phyloP scores from a whole-genome alignment of 2,329 filamentous ascomycete species.

The Phaeosphaeriaceae sp. region DNA sequence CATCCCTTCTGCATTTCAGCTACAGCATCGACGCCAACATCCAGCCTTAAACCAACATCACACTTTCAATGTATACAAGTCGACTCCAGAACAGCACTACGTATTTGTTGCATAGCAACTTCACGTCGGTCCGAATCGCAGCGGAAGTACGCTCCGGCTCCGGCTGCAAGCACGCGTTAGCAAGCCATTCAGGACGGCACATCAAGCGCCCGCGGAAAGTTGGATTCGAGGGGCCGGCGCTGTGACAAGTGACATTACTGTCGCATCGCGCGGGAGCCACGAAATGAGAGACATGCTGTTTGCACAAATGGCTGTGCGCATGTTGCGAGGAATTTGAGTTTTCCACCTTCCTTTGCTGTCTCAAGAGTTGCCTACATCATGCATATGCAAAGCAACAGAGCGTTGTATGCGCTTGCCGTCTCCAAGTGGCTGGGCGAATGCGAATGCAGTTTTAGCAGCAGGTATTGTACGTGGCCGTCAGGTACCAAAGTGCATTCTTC shows the following conservation, averaged over 20 bases:
- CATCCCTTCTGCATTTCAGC: constrained; percentile 1
- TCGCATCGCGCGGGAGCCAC: background rate
- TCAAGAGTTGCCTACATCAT: background rate
- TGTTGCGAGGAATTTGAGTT: constrained; percentile 1
- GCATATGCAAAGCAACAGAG: background rate
- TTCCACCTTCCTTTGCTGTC: constrained; percentile 2
- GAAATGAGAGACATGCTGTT: background rate
- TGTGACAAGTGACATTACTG: background rate
- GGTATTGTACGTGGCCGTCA: background rate
- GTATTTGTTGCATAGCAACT: background rate
- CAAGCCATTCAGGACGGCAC: background rate
- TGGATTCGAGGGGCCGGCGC: background rate
- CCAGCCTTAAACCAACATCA: constrained; percentile 4
- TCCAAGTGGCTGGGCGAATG: background rate
- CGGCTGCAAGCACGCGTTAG: background rate
- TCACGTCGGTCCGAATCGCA: background rate
- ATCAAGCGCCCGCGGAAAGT: background rate
- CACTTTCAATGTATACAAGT: background rate
- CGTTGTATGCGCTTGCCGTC: background rate
- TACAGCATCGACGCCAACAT: constrained; percentile 1
- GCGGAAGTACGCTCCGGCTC: background rate
- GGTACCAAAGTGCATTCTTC: background rate
- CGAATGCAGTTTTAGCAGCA: background rate
- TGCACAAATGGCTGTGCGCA: constrained; percentile 2
- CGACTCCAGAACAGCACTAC: background rate